A percentile compares a stretch with the other conserved stretches of the same genome.
These are phyloP conservation scores for Colletotrichum caudatum DNA, from an alignment of 2,329 filamentous ascomycete genomes.

Conservation along the genomic window DNA sequence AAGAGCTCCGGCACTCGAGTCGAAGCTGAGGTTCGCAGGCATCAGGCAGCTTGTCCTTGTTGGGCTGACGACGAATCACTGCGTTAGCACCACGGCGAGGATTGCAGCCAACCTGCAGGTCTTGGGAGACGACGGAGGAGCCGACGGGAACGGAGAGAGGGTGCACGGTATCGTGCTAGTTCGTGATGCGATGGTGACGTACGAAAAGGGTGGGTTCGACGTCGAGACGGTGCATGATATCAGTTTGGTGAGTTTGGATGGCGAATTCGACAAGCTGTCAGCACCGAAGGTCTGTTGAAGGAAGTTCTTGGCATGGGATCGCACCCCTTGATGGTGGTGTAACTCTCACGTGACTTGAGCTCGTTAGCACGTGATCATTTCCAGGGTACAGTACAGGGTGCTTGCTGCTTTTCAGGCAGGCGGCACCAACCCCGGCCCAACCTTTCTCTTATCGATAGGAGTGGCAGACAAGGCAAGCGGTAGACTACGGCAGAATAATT, in stretches of 20 bases:
- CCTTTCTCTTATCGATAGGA: constrained; percentile 1
- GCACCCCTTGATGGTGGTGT: too few relatives aligned
- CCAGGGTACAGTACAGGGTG: too few relatives aligned
- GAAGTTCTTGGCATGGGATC: too few relatives aligned
- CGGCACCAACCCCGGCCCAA: neutral
- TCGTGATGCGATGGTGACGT: constrained; percentile 60
- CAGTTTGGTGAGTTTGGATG: constrained; percentile 57
- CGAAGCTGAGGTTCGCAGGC: too few relatives aligned
- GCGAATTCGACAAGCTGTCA: constrained; percentile 57
- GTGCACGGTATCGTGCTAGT: constrained; percentile 53
- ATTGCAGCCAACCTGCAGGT: constrained; percentile 62
- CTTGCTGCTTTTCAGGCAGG: too few relatives aligned
- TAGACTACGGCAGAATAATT: neutral
- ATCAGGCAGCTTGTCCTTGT: too few relatives aligned
- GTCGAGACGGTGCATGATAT: constrained; percentile 60
- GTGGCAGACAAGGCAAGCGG: neutral
- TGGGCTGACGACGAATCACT: too few relatives aligned
- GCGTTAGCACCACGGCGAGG: constrained; percentile 55
- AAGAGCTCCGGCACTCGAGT: too few relatives aligned
- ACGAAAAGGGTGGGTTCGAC: constrained; percentile 56
- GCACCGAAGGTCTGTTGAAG: constrained; percentile 51
- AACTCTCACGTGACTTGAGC: too few relatives aligned
- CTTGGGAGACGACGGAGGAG: constrained; percentile 50
- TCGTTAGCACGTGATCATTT: too few relatives aligned
- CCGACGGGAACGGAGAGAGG: constrained; percentile 47